Percentiles rank a stretch among this genome's conserved stretches.
Evolutionary conservation across 2,329 filamentous ascomycete genomes (phyloP).

Genomic region (Fusarium chlamydosporum): DNA sequence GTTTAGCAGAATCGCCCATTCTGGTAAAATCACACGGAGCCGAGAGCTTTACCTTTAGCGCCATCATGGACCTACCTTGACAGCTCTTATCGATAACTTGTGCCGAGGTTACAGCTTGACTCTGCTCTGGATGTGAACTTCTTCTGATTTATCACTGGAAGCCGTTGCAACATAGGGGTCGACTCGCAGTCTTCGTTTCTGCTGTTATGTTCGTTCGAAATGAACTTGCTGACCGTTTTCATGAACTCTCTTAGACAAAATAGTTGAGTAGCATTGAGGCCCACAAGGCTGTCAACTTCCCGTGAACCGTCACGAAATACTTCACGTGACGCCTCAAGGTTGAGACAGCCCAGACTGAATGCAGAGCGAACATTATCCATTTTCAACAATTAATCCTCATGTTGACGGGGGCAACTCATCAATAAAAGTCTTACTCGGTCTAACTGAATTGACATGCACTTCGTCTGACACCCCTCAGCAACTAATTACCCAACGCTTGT

Average conservation of each 20-base stretch:
- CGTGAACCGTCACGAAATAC: not conserved
- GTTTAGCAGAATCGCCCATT: constrained; percentile 15
- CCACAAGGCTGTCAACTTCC: not conserved
- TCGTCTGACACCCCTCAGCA: not conserved
- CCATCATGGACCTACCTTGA: constrained; percentile 23
- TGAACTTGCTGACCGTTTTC: too few species aligned
- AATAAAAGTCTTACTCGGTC: not conserved
- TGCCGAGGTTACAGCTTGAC: constrained; percentile 3
- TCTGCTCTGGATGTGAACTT: not conserved
- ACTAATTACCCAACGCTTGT: not conserved
- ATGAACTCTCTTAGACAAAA: too few species aligned
- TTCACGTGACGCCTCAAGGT: not conserved
- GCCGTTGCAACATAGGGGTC: not conserved
- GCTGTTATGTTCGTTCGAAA: too few species aligned
- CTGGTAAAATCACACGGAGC: constrained; percentile 15
- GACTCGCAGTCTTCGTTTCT: not conserved
- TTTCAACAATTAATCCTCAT: not conserved
- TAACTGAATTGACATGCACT: not conserved
- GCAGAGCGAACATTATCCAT: not conserved
- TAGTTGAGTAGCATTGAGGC: too few species aligned
- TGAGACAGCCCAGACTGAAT: not conserved
- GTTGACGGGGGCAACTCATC: not conserved
- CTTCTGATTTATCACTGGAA: not conserved
- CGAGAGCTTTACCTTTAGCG: not conserved
- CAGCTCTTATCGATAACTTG: constrained; percentile 37